Evolutionary conservation across 179 eudicot genomes (phyloP).

Genomic region (Beta corolliflora): DNA sequence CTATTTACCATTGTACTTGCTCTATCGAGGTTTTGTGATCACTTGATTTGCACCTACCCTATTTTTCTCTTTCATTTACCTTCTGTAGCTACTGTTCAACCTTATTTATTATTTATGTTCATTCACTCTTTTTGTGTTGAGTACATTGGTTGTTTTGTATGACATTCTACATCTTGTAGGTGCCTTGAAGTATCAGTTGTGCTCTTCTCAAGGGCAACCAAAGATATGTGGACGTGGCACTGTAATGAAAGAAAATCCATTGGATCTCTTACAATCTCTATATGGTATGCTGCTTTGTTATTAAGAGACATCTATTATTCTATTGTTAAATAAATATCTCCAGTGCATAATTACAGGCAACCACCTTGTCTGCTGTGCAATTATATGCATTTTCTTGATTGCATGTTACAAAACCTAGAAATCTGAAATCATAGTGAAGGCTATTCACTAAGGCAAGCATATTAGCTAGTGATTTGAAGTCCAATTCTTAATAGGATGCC

Average conservation of each 20-base stretch:
- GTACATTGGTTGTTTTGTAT: not conserved
- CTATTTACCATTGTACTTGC: not conserved
- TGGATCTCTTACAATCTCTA: conserved; percentile 47
- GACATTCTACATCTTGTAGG: conserved; percentile 22
- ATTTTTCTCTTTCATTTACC: not conserved
- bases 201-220: conserved; percentile 26
- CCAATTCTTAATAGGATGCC: too few species aligned
- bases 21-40: not conserved
- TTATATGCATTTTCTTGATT: not conserved
- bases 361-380: not conserved
- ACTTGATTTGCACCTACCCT: not conserved
- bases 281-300: conserved; percentile 43
- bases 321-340: not conserved
- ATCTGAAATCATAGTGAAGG: not conserved
- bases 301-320: conserved; percentile 7
- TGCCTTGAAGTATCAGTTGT: conserved; percentile 25
- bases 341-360: not conserved
- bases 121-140: not conserved
- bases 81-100: not conserved
- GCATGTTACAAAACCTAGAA: not conserved
- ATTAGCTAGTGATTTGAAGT: too few species aligned
- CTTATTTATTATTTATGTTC: not conserved
- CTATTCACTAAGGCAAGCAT: too few species aligned
- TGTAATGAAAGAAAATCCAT: conserved; percentile 37
- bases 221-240: conserved; percentile 30